Evolutionary conservation across 306 rosid species (phyloP).

Genomic region (Datisca glomerata): DNA sequence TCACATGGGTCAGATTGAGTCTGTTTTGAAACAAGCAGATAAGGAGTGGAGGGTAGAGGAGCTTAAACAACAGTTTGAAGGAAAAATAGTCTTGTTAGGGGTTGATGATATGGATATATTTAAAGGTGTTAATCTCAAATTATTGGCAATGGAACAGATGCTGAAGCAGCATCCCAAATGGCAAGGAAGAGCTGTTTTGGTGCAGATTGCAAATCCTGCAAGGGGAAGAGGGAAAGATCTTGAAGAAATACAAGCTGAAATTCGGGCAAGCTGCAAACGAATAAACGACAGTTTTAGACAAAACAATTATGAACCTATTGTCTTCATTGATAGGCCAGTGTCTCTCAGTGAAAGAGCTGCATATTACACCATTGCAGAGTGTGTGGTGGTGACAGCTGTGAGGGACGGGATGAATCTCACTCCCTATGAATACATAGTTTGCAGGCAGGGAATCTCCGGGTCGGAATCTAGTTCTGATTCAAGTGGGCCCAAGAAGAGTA

Average conservation of each 20-base stretch:
- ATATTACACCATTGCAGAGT: slow-evolving; percentile 39
- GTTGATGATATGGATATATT: slow-evolving; percentile 55
- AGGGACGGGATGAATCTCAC: slow-evolving; percentile 62
- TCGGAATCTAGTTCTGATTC: slow-evolving; percentile 18
- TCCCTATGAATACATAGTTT: slow-evolving; percentile 55
- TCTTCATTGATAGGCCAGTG: slow-evolving; percentile 38
- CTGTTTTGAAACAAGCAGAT: slow-evolving; percentile 37
- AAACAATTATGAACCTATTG: slow-evolving; percentile 35
- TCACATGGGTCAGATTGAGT: slow-evolving; percentile 57
- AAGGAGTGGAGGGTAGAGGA: slow-evolving; percentile 47
- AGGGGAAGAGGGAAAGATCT: slow-evolving; percentile 53
- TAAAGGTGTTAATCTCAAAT: slow-evolving; percentile 46
- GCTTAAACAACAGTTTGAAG: slow-evolving; percentile 35
- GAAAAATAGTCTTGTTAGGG: slow-evolving; percentile 41
- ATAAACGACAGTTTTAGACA: slow-evolving; percentile 31
- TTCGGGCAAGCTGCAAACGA: slow-evolving; percentile 26
- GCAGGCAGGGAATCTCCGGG: slow-evolving; percentile 43
- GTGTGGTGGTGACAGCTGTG: slow-evolving; percentile 51
- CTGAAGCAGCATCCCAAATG: slow-evolving; percentile 42
- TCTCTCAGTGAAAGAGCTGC: slow-evolving; percentile 42
- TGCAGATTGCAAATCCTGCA: slow-evolving; percentile 54
- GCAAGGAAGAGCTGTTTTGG: slow-evolving; percentile 41
- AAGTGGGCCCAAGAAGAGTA: slow-evolving; percentile 33
- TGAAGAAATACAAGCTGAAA: slow-evolving; percentile 44
- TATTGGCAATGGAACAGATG: slow-evolving; percentile 56